These are phyloP conservation scores for Chrysoporthe cubensis DNA, from an alignment of 2,329 filamentous ascomycete species.

Conservation along the genomic window DNA sequence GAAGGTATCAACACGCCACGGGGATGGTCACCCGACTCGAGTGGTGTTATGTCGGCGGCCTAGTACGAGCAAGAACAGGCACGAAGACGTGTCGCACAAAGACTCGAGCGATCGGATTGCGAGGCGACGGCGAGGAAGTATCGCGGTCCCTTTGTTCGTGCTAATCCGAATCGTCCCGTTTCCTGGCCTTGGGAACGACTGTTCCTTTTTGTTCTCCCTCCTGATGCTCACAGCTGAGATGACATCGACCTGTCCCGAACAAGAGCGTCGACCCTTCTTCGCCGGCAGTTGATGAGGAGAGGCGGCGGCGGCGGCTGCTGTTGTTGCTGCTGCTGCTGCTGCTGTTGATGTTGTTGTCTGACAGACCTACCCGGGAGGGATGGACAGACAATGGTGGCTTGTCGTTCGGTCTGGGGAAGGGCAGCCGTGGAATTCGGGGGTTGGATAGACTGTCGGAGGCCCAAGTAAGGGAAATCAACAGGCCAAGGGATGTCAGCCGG, in stretches of 20 bases:
- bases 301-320: too few species aligned
- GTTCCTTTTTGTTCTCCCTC: conserved; percentile 21
- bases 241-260: conserved; percentile 23
- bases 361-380: conserved; percentile 14
- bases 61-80: conserved; percentile 15
- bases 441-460: conserved; percentile 17
- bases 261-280: conserved; percentile 11
- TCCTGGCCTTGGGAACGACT: background rate
- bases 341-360: background rate
- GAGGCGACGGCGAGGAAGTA: conserved; percentile 10
- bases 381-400: conserved; percentile 9
- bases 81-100: conserved; percentile 18
- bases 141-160: conserved; percentile 11
- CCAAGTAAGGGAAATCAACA: conserved; percentile 22
- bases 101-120: conserved; percentile 13
- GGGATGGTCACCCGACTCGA: background rate
- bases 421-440: conserved; percentile 21
- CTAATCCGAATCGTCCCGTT: conserved; percentile 1
- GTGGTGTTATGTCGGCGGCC: background rate
- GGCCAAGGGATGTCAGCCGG: conserved; percentile 16
- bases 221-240: conserved; percentile 23
- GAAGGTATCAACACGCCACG: background rate
- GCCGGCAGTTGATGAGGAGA: conserved; percentile 5
- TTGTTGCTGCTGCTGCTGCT: too few species aligned
- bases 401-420: conserved; percentile 15